Evolutionary conservation across 2,329 filamentous ascomycete genomes (phyloP).

Genomic region (Diaporthe sp.): DNA sequence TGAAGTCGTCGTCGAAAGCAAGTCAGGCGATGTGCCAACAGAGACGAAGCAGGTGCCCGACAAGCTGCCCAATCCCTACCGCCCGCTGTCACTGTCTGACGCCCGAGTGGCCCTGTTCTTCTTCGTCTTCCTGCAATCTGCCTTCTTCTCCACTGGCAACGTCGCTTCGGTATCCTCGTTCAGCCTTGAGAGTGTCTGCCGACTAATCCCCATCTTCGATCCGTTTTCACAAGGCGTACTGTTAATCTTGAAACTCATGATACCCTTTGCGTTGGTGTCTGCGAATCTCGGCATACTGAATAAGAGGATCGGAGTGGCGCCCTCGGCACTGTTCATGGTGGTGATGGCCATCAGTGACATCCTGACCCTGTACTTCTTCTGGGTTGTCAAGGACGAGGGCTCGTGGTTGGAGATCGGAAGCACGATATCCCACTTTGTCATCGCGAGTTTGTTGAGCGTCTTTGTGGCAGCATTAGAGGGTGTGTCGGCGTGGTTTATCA

Average conservation of each 20-base stretch:
- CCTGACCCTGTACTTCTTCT: constrained; percentile 96
- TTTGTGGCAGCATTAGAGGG: constrained; percentile 92
- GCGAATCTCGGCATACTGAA: constrained; percentile 96
- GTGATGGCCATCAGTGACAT: constrained; percentile 94
- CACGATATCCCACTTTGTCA: constrained; percentile 95
- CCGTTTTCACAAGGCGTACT: constrained; percentile 92
- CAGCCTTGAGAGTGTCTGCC: constrained; percentile 88
- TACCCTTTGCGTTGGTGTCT: constrained; percentile 92
- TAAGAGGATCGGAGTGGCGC: constrained; percentile 83
- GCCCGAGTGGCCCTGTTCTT: constrained; percentile 93
- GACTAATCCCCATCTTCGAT: constrained; percentile 91
- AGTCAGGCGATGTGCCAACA: constrained; percentile 18
- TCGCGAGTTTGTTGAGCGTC: constrained; percentile 88
- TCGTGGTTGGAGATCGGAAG: constrained; percentile 98
- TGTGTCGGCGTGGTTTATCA: constrained; percentile 85
- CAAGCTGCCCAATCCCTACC: constrained; percentile 54
- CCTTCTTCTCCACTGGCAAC: constrained; percentile 97
- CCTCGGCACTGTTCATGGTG: constrained; percentile 91
- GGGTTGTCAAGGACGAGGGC: constrained; percentile 95
- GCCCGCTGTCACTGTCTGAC: constrained; percentile 84
- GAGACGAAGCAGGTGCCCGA: constrained; percentile 32
- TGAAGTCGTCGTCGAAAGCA: constrained; percentile 16
- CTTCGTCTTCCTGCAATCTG: constrained; percentile 92
- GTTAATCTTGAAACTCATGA: constrained; percentile 88
- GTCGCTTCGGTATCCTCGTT: constrained; percentile 95